Base-by-base conservation (phyloP, 805 yeast species). In the Suhomyces tanzawaensis region DNA sequence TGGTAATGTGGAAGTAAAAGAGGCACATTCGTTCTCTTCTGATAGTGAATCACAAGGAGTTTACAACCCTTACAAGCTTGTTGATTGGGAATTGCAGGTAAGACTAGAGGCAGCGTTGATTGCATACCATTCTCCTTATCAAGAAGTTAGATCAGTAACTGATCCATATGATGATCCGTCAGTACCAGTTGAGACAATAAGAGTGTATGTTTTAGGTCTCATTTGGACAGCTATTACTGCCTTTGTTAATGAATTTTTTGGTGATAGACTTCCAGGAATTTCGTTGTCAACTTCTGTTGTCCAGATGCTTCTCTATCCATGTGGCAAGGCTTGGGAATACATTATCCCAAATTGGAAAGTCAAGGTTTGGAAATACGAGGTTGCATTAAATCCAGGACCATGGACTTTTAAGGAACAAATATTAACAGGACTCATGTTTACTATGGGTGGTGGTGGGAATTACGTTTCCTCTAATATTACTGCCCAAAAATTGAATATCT, bases 401-500 rank as follows among this genome's bases (percentile, higher is more conserved):
- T 82, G 84, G 82, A 62, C 67, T 19, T 66, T 57, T 46, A 81
- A 81, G 51, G 86, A 81, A 49, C 87, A 81, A 55, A 77, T 79
- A 79, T 68, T 82, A 41, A 66, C 82, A 1, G 75, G 86, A 6
- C 49, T 70, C 14, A 63, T 64, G 49, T 62, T 51, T 47, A 55
- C 64, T 34, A 62, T 66, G 22, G 62, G 66, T 27, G 51, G 55
- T 23, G 49, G 61, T 19, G 69, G 56, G 55, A 46, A 53, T 34
- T 62, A 41, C 22, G 57, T 53, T n/a, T 25, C 45, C 2, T 49
- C 33, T 31, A 54, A 53, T 37, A 52, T 55, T 30, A 47, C 45
- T 12, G 53, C 47, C 36, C 45, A 50, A 45, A 58, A 55, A 45
- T 25, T 52, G 41, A 47, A 46, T 37, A 37, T 51, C 12, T 60